Percentiles rank a stretch among this genome's conserved stretches.
Evolutionary conservation across 768 basidiomycete genomes (phyloP).

Genomic region (Mycena olivaceomarginata): DNA sequence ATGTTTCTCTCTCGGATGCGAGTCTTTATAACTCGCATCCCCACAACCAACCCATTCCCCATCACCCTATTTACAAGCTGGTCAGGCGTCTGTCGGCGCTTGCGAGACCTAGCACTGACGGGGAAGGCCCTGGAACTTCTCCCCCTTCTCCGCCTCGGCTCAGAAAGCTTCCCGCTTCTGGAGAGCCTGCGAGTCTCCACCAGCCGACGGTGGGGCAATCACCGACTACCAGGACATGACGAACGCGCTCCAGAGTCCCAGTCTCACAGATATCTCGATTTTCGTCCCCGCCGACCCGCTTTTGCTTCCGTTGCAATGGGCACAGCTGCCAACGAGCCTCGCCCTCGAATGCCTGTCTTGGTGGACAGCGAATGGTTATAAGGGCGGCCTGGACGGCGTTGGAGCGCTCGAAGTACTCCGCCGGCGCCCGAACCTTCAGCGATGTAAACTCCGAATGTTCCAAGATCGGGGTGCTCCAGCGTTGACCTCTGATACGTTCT

Average conservation of each 20-base stretch:
- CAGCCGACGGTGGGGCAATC: not conserved
- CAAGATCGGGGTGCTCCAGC: too few relatives aligned
- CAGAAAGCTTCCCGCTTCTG: constrained; percentile 2
- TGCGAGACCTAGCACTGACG: not conserved
- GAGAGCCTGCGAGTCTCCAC: not conserved
- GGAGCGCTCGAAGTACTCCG: constrained; percentile 2
- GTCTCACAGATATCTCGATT: not conserved
- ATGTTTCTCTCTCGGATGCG: not conserved
- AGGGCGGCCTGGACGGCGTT: not conserved
- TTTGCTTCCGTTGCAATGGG: not conserved
- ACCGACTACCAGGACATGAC: not conserved
- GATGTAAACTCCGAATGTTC: not conserved
- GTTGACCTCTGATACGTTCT: too few relatives aligned
- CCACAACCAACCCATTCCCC: not conserved
- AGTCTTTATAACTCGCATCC: too few relatives aligned
- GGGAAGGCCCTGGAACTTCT: not conserved
- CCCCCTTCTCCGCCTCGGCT: not conserved
- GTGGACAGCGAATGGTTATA: not conserved
- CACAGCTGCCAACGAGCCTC: constrained; percentile 10
- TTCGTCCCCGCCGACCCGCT: not conserved
- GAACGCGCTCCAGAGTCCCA: not conserved
- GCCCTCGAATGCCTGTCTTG: not conserved
- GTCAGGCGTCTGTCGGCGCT: not conserved
- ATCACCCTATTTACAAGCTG: not conserved
- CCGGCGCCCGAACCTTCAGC: not conserved